phyloP scores from a whole-genome alignment of 371 early-diverging fungal species.

The Blakeslea trispora region DNA sequence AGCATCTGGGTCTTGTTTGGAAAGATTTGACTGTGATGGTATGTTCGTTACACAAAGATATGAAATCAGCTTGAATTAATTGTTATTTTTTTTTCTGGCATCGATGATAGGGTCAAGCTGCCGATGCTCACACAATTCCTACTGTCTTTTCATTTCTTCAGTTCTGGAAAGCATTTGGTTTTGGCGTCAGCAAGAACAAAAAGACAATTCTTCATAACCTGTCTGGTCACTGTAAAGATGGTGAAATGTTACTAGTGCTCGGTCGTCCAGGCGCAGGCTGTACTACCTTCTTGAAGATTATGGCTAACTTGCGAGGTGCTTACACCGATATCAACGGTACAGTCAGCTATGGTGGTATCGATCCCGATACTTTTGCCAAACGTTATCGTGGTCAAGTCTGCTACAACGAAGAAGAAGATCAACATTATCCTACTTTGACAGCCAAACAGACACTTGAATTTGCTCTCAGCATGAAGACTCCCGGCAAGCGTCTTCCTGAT shows the following conservation, averaged over 20 bases:
- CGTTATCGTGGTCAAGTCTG: conserved; percentile 51
- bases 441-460: conserved; percentile 57
- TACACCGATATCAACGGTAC: conserved; percentile 49
- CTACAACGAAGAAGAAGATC: conserved; percentile 61
- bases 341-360: conserved; percentile 52
- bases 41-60: conserved; percentile 1
- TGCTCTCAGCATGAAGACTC: conserved; percentile 56
- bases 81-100: background rate
- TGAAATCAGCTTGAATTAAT: background rate
- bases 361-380: conserved; percentile 38
- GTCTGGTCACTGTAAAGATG: conserved; percentile 49
- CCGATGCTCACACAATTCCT: conserved; percentile 30
- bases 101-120: conserved; percentile 35
- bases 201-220: conserved; percentile 41
- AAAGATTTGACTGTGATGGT: conserved; percentile 45
- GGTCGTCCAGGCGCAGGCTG: conserved; percentile 63
- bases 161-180: conserved; percentile 29
- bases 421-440: conserved; percentile 56
- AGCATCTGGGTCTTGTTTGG: conserved; percentile 48
- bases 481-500: conserved; percentile 47
- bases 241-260: conserved; percentile 62
- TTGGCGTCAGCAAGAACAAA: conserved; percentile 26
- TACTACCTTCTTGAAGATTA: conserved; percentile 53
- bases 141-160: conserved; percentile 18
- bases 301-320: conserved; percentile 51